Conservation (phyloP, 2,329 filamentous ascomycete species). For the Colletotrichum tamarilloi region DNA sequence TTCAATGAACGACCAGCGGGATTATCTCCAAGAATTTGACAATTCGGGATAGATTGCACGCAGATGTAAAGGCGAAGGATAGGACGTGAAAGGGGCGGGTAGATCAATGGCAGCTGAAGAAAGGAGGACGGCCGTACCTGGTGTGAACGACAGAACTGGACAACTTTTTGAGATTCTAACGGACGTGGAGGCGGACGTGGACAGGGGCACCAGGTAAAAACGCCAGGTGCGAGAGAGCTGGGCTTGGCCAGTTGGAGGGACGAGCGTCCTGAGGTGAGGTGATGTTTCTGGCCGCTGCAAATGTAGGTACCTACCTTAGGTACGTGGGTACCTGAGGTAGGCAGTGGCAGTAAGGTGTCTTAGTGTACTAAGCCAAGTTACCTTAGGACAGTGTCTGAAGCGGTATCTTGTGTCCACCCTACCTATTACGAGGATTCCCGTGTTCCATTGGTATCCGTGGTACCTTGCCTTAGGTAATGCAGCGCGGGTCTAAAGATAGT, state of each 20-base stretch:
- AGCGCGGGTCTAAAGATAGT: too few relatives aligned
- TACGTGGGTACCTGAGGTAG: too few relatives aligned
- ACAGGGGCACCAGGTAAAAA: slow-evolving; percentile 33
- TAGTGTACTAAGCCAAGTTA: not conserved
- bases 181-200: not conserved
- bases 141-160: slow-evolving; percentile 25
- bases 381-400: not conserved
- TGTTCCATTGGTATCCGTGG: not conserved
- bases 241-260: not conserved
- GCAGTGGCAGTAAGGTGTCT: too few relatives aligned
- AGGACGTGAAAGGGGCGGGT: slow-evolving; percentile 10
- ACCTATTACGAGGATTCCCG: too few relatives aligned
- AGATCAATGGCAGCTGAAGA: slow-evolving; percentile 18
- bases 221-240: slow-evolving; percentile 21
- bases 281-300: not conserved
- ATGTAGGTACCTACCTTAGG: not conserved
- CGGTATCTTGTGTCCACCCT: not conserved
- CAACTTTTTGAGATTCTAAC: slow-evolving; percentile 35
- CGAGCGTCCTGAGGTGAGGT: slow-evolving; percentile 2
- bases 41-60: slow-evolving; percentile 22
- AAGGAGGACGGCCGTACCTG: slow-evolving; percentile 3
- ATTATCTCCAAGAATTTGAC: slow-evolving; percentile 24
- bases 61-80: slow-evolving; percentile 11
- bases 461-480: not conserved
- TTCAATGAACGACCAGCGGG: slow-evolving; percentile 8